Evolutionary conservation across 2,329 filamentous ascomycete species (phyloP), one percentile per base, ranked within the genome.

Genomic region (Alternaria sp.): DNA sequence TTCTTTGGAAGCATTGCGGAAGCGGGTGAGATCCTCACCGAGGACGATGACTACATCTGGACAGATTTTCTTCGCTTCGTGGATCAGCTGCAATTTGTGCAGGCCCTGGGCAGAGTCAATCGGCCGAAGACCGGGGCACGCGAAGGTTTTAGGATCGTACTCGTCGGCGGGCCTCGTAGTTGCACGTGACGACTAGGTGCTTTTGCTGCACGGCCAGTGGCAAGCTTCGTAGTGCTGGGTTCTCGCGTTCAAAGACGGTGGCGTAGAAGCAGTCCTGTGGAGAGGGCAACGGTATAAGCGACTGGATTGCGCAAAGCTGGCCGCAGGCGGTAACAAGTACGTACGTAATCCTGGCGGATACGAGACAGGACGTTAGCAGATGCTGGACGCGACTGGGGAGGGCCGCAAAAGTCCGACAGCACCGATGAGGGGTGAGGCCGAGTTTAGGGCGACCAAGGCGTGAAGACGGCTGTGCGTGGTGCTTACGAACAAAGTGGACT

Each of bases 151-250:
- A 58, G 31, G 37, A 49, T 48, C 71, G 54, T 77, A 80, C 84
- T 60, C 85, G 84, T 51, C 87, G 81, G 34, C 94, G 88, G 23
- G 94, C 94, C 73, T 91, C 91, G 77, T 98, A 98, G 79, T 98
- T 98, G 84, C 74, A 77, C 31, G 76, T 78, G 63, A 78, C 76
- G n/a, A 78, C 84, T 54, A 97, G 97, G 74, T 93, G 91, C 79
- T 97, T 97, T 78, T 97, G 93, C 77, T 93, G 91, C 58, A 97
- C 88, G 34, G 92, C 93, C 33, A 98, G 81, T 6, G 93, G 92
- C 17, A 90, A 79, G 1, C 84, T 82, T 72, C 87, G 92, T 56
- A 97, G 81, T 2, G 84, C 81, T 0, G 93, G 92, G 65, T 90
- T 88, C 73, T 90, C 89, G 64, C 89, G 89, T 79, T 97, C 93